A percentile compares a stretch with the other conserved stretches of the same genome.
These are phyloP conservation scores for Thelonectria blattea DNA, from an alignment of 2,329 filamentous ascomycete species.

Conservation along the genomic window DNA sequence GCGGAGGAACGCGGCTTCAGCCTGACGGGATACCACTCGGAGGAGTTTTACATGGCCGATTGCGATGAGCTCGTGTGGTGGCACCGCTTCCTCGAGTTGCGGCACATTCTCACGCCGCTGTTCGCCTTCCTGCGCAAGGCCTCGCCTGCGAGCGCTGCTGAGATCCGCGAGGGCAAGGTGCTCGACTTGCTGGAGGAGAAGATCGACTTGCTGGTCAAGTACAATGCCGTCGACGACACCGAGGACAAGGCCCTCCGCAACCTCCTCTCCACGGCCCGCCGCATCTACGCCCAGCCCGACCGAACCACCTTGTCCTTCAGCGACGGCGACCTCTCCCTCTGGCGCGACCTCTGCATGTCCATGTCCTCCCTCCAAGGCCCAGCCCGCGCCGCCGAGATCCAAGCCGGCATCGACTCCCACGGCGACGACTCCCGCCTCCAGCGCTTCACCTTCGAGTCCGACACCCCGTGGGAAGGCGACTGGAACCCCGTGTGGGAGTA, in stretches of 20 bases:
- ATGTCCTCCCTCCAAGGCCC: too few relatives aligned
- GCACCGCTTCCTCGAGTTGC: too few relatives aligned
- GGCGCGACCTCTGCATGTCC: neutral
- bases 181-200: conserved; percentile 19
- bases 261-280: neutral
- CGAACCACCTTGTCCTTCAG: neutral
- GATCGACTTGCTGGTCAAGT: conserved; percentile 17
- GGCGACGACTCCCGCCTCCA: too few relatives aligned
- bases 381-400: too few relatives aligned
- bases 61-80: too few relatives aligned
- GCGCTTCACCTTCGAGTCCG: too few relatives aligned
- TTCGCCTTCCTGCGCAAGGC: conserved; percentile 2
- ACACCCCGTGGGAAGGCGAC: too few relatives aligned
- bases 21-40: neutral
- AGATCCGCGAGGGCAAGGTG: conserved; percentile 7
- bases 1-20: neutral
- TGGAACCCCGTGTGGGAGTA: too few relatives aligned
- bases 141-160: neutral
- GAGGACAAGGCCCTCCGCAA: conserved; percentile 9
- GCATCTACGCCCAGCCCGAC: neutral
- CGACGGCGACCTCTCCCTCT: neutral
- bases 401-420: too few relatives aligned
- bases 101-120: neutral
- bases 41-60: too few relatives aligned
- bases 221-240: conserved; percentile 5